phyloP scores from a whole-genome alignment of 2,329 filamentous ascomycete species.

The Pleoardoris graminearum region DNA sequence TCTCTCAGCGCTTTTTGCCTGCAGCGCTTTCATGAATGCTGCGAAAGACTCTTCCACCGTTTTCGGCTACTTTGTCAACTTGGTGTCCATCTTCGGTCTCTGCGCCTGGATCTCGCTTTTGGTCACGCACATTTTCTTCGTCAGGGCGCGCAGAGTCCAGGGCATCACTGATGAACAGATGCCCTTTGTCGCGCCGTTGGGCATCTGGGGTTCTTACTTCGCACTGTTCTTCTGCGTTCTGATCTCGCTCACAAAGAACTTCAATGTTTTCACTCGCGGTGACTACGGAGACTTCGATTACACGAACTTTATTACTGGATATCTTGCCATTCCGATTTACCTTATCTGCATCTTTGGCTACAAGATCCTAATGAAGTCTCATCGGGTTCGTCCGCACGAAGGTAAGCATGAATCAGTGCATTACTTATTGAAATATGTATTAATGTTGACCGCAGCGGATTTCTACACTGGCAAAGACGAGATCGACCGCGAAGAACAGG shows the following conservation, averaged over 20 bases:
- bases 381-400: constrained; percentile 45
- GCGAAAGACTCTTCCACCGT: constrained; percentile 46
- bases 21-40: constrained; percentile 65
- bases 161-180: constrained; percentile 49
- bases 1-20: constrained; percentile 63
- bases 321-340: constrained; percentile 76
- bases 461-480: constrained; percentile 73
- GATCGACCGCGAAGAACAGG: constrained; percentile 73
- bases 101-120: constrained; percentile 56
- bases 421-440: constrained; percentile 56
- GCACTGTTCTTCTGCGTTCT: constrained; percentile 72
- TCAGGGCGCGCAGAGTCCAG: constrained; percentile 51
- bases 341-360: constrained; percentile 66
- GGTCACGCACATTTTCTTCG: constrained; percentile 54
- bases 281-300: constrained; percentile 66
- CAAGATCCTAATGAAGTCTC: constrained; percentile 32
- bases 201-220: constrained; percentile 68
- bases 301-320: constrained; percentile 77
- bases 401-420: constrained; percentile 1
- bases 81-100: constrained; percentile 47
- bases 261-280: constrained; percentile 65
- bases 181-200: constrained; percentile 69
- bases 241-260: constrained; percentile 73
- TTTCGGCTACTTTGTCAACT: constrained; percentile 55
- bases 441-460: constrained; percentile 53